phyloP scores from a whole-genome alignment of 306 rosid species.

The Vigna nakashimae region DNA sequence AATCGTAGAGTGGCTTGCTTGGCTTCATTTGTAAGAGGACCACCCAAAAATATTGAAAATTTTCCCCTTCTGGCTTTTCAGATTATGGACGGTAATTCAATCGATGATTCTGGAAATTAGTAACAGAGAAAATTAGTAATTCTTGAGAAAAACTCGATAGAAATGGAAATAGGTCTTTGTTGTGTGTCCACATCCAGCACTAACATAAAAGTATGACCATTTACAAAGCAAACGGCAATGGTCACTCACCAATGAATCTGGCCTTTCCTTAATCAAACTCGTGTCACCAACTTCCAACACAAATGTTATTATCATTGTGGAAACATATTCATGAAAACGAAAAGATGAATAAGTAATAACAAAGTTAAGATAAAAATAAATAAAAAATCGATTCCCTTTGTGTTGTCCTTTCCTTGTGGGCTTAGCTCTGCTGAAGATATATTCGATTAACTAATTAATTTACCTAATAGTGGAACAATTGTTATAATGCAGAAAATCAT shows the following conservation, averaged over 20 bases:
- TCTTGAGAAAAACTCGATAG: not conserved
- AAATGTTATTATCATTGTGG: slow-evolving; percentile 39
- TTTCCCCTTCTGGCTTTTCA: not conserved
- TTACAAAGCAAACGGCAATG: slow-evolving; percentile 31
- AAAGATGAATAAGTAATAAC: not conserved
- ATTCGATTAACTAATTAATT: not conserved
- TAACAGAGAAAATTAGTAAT: not conserved
- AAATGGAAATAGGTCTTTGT: slow-evolving; percentile 26
- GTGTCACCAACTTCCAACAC: slow-evolving; percentile 47
- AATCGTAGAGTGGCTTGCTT: slow-evolving; percentile 27
- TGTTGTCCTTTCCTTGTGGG: slow-evolving; percentile 14
- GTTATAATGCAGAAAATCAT: not conserved
- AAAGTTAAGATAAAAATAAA: not conserved
- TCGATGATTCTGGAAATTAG: slow-evolving; percentile 17
- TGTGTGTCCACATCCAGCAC: slow-evolving; percentile 42
- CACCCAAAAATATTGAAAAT: not conserved
- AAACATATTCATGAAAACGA: slow-evolving; percentile 41
- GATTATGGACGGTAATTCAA: not conserved
- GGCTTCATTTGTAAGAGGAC: slow-evolving; percentile 33
- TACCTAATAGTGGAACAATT: not conserved
- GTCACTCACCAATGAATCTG: slow-evolving; percentile 33
- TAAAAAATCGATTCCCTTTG: not conserved
- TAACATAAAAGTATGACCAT: slow-evolving; percentile 26
- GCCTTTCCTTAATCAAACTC: slow-evolving; percentile 41
- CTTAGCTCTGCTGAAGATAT: not conserved